These are phyloP conservation scores for Sarocladium kiliense DNA, from an alignment of 2,329 filamentous ascomycete species.

Conservation along the genomic window DNA sequence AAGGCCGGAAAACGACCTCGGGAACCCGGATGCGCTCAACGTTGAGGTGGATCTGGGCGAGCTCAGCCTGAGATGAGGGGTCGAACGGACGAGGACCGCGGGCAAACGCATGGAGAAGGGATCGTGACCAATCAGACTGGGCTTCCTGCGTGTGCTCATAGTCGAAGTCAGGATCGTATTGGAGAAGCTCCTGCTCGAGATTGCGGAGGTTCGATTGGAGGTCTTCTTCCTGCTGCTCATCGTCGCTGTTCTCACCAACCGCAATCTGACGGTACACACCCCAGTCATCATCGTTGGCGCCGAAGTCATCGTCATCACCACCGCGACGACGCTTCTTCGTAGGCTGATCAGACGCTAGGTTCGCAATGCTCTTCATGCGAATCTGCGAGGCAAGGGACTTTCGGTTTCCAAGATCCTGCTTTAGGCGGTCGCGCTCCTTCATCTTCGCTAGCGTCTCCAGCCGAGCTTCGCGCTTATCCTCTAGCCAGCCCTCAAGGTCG, in stretches of 20 bases:
- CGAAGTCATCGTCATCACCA: constrained; percentile 92
- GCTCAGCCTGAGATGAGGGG: constrained; percentile 69
- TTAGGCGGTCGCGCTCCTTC: constrained; percentile 88
- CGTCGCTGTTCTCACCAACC: constrained; percentile 74
- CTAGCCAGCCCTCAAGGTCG: constrained; percentile 81
- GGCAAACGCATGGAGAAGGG: constrained; percentile 81
- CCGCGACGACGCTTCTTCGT: constrained; percentile 79
- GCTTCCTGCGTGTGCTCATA: constrained; percentile 90
- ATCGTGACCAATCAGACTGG: constrained; percentile 93
- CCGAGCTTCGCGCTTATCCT: constrained; percentile 73
- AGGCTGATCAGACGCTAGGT: constrained; percentile 85
- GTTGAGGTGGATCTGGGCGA: constrained; percentile 89
- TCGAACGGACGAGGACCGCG: constrained; percentile 86
- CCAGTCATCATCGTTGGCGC: constrained; percentile 97
- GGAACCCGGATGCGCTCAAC: constrained; percentile 93
- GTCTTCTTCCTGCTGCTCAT: constrained; percentile 91
- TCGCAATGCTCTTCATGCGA: constrained; percentile 97
- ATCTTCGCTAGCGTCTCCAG: constrained; percentile 70
- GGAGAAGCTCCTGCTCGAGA: constrained; percentile 78
- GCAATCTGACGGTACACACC: constrained; percentile 92
- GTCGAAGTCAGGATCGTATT: constrained; percentile 82
- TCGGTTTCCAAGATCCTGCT: constrained; percentile 90
- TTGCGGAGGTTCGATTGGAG: constrained; percentile 65
- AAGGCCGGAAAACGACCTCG: constrained; percentile 88
- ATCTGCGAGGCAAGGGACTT: constrained; percentile 95